Evolutionary conservation across 306 rosid genomes (phyloP), one percentile per base, ranked within the genome.

Genomic region (Betula pendula): DNA sequence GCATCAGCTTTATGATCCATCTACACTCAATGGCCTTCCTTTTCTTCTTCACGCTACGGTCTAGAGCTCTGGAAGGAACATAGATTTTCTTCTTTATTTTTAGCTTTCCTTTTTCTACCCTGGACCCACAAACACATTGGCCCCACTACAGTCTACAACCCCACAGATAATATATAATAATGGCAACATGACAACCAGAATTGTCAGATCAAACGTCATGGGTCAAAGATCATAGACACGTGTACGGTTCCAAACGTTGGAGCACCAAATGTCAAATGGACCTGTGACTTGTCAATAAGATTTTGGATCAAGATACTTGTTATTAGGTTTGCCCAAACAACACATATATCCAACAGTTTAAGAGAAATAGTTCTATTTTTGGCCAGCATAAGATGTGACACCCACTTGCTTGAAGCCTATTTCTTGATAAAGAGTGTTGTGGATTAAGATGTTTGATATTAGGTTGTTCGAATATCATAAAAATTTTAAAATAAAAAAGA

Each of bases 121-220:
- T 68, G 86, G 86, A 17, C 80, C 80, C 85, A 77, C 83, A 51
- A 56, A 58, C 77, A 72, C 51, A 25, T 24, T 16, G 75, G 76
- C 72, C 87, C 83, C 83, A 74, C 42, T 14, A 27, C 8, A 31
- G 1, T 56, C 42, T 14, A 27, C 8, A 31, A 2, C 65, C 51
- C 51, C 51, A 11, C 63, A 29, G 52, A n/a, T 10, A 11, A 31
- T 58, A 8, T 44, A 29, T 13, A 40, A 6, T 42, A 65, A n/a
- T 16, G 5, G 47, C 48, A 68, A 58, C 45, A 13, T 20, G 49
- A 19, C 27, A 47, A 6, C 38, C 20, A 12, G 13, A 20, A 27
- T 15, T 44, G 16, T 15, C 56, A 10, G 48, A 17, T 38, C 20
- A 5, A 12, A 19, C 24, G 3, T 4, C 12, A 3, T 6, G 48